A percentile compares a stretch with the other conserved stretches of the same genome.
phyloP scores from a whole-genome alignment of 345 rosid genomes.

The Brassica incana region DNA sequence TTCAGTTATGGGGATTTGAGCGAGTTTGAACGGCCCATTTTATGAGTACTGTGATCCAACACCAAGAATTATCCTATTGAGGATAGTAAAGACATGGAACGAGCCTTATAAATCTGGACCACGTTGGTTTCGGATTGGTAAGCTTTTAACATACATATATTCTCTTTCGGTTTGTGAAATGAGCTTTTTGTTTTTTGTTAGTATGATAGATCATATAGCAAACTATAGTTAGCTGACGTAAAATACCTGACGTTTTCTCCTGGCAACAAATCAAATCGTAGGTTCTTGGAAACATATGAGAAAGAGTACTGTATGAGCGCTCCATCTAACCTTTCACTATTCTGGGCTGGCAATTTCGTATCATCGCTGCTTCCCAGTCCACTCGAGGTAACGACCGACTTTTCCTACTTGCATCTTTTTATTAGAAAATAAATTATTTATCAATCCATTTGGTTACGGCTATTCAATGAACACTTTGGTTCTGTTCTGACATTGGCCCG shows the following conservation, averaged over 20 bases:
- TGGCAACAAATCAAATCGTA: background rate
- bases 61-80: background rate
- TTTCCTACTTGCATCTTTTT: background rate
- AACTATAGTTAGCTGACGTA: no score
- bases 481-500: conserved; percentile 22
- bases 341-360: conserved; percentile 10
- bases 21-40: background rate
- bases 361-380: conserved; percentile 25
- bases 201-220: no score
- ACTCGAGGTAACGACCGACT: conserved; percentile 1
- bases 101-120: background rate
- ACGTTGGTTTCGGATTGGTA: no score
- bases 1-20: background rate
- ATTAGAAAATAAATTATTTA: background rate
- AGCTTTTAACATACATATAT: no score
- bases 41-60: background rate
- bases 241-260: background rate
- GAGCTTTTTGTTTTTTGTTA: no score
- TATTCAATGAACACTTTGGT: conserved; percentile 1
- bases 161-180: no score
- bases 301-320: conserved; percentile 5
- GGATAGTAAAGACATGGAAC: background rate
- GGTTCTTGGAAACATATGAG: background rate
- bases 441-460: conserved; percentile 6
- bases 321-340: conserved; percentile 12